Evolutionary conservation across 1,139 yeast species (phyloP).

Genomic region (Hansenula lynferdii): DNA sequence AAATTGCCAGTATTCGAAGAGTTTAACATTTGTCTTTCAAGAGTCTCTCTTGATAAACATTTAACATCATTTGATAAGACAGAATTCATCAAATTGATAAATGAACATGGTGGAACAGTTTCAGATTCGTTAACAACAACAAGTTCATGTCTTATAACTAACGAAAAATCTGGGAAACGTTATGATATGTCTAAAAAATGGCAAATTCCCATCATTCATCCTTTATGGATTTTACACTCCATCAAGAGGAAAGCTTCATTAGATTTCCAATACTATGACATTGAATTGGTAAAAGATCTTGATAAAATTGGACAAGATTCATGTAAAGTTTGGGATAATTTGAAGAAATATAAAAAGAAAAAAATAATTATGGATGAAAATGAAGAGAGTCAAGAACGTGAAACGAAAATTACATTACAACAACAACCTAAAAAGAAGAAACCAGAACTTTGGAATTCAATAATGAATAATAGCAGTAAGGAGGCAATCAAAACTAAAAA

Average conservation of each 20-base stretch:
- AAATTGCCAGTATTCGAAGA: conserved; percentile 42
- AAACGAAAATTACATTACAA: conserved; percentile 20
- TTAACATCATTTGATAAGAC: conserved; percentile 21
- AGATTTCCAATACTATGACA: conserved; percentile 42
- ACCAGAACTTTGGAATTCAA: conserved; percentile 43
- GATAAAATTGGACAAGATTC: conserved; percentile 41
- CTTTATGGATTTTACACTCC: conserved; percentile 69
- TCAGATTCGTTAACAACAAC: conserved; percentile 51
- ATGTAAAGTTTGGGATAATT: conserved; percentile 46
- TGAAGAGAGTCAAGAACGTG: conserved; percentile 1
- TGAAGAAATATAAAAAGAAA: conserved; percentile 23
- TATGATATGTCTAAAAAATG: conserved; percentile 61
- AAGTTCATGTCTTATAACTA: conserved; percentile 48
- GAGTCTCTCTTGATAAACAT: conserved; percentile 33
- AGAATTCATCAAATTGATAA: conserved; percentile 34
- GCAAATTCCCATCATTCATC: conserved; percentile 68
- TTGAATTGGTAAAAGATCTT: conserved; percentile 25
- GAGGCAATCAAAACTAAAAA: conserved; percentile 17
- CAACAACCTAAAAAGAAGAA: conserved; percentile 17
- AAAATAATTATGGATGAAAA: conserved; percentile 12
- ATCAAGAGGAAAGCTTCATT: conserved; percentile 56
- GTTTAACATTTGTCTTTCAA: conserved; percentile 47
- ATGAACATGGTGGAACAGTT: conserved; percentile 53
- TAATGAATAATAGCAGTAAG: conserved; percentile 36
- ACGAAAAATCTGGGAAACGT: conserved; percentile 54